These are phyloP conservation scores for Nemania bipapillata DNA, from an alignment of 2,329 filamentous ascomycete species.

Conservation along the genomic window DNA sequence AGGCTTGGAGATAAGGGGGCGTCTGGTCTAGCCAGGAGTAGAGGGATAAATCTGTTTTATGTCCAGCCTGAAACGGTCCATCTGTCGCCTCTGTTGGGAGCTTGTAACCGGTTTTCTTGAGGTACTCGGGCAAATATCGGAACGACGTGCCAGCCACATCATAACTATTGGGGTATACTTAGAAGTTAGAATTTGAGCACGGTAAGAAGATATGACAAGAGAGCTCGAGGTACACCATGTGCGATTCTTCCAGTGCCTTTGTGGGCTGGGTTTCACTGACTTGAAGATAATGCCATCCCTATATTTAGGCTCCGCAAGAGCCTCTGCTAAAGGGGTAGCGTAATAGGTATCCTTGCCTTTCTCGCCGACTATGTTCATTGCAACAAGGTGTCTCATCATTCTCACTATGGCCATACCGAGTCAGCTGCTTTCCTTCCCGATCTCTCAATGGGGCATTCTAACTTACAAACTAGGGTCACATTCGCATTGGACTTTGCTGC, in stretches of 20 bases:
- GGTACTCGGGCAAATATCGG: conserved; percentile 50
- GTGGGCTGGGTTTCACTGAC: conserved; percentile 28
- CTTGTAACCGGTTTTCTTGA: conserved; percentile 49
- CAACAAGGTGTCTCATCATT: conserved; percentile 53
- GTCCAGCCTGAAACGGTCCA: conserved; percentile 54
- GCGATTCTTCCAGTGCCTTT: neutral
- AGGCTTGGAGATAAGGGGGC: conserved; percentile 51
- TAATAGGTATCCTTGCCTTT: conserved; percentile 45
- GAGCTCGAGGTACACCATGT: neutral
- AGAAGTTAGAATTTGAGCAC: neutral
- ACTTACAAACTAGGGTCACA: neutral
- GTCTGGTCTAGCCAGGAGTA: conserved; percentile 54
- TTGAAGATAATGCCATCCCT: conserved; percentile 51
- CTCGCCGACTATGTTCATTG: conserved; percentile 53
- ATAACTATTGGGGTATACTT: conserved; percentile 47
- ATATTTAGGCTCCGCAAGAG: conserved; percentile 52
- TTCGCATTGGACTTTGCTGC: neutral
- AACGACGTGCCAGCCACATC: conserved; percentile 52
- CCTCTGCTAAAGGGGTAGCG: conserved; percentile 49
- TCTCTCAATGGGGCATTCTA: neutral
- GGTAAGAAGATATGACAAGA: neutral
- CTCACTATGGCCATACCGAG: conserved; percentile 35
- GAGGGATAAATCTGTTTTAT: conserved; percentile 52
- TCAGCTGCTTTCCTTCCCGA: neutral
- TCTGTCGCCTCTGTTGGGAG: conserved; percentile 45